Conservation (phyloP, 1,284 basidiomycete species). For the Leccinum subfulvum region DNA sequence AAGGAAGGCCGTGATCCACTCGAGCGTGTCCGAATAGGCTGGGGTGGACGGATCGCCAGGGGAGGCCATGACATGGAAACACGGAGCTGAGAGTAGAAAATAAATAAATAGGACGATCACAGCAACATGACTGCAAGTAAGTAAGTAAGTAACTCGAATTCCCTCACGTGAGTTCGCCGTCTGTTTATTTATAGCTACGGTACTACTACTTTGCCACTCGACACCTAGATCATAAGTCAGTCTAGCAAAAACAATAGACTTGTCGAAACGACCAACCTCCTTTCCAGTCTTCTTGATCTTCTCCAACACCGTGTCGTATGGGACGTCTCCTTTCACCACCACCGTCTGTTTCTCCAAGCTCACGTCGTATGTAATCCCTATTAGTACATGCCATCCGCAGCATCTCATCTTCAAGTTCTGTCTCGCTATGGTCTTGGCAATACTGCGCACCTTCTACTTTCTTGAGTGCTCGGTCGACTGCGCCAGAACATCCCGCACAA, state of each 20-base stretch:
- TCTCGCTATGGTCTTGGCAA: neutral
- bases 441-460: conserved; percentile 59
- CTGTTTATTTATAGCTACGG: neutral
- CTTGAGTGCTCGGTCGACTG: conserved; percentile 69
- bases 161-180: neutral
- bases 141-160: neutral
- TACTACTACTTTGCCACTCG: neutral
- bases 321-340: conserved; percentile 58
- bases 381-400: neutral
- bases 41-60: conserved; percentile 32
- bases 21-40: conserved; percentile 41
- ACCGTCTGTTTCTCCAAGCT: conserved; percentile 72
- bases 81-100: neutral
- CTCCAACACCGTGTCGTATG: conserved; percentile 66
- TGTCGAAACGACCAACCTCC: conserved; percentile 44
- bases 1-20: conserved; percentile 59
- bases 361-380: conserved; percentile 63
- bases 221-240: neutral
- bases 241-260: neutral
- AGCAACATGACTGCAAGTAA: neutral
- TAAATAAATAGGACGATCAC: neutral
- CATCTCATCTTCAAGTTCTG: conserved; percentile 9
- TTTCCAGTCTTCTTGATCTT: conserved; percentile 90
- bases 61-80: conserved; percentile 33
- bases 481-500: conserved; percentile 79